These are phyloP conservation scores for Aureobasidium musti DNA, from an alignment of 2,329 filamentous ascomycete genomes.

Conservation along the genomic window DNA sequence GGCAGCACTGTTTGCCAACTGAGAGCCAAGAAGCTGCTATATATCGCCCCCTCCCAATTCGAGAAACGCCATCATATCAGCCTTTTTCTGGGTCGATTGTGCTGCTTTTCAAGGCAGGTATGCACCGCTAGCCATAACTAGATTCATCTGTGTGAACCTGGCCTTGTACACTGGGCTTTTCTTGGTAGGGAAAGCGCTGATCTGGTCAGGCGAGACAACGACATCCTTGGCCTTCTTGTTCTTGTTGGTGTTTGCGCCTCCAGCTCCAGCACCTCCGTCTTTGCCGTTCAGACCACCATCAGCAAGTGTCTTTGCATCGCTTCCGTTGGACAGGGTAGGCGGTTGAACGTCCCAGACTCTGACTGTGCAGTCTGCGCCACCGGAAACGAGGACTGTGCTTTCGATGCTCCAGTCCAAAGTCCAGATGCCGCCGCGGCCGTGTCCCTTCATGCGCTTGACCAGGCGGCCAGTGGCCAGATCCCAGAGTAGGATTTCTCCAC, in stretches of 20 bases:
- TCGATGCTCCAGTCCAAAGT: slow-evolving; percentile 92
- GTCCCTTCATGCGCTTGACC: slow-evolving; percentile 90
- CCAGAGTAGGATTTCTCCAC: slow-evolving; percentile 92
- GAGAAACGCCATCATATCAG: not conserved
- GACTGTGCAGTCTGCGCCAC: slow-evolving; percentile 88
- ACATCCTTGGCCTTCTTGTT: slow-evolving; percentile 86
- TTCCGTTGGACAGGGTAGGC: slow-evolving; percentile 42
- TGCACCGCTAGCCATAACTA: slow-evolving; percentile 80
- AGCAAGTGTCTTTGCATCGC: slow-evolving; percentile 51
- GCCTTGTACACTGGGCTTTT: slow-evolving; percentile 94
- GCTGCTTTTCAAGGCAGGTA: slow-evolving; percentile 53
- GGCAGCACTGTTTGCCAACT: not conserved
- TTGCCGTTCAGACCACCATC: slow-evolving; percentile 52
- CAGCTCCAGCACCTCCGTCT: slow-evolving; percentile 55
- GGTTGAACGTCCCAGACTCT: slow-evolving; percentile 87
- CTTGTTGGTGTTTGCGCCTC: slow-evolving; percentile 40
- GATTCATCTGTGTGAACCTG: slow-evolving; percentile 91
- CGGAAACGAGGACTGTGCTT: slow-evolving; percentile 84
- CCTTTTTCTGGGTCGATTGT: not conserved
- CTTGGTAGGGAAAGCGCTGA: slow-evolving; percentile 93
- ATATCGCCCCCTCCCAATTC: not conserved
- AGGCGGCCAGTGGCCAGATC: slow-evolving; percentile 82
- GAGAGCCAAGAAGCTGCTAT: not conserved
- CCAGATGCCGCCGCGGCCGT: slow-evolving; percentile 91
- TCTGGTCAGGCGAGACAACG: slow-evolving; percentile 87